A percentile compares a stretch with the other conserved stretches of the same genome.
phyloP scores from a whole-genome alignment of 2,329 filamentous ascomycete genomes.

The Aureobasidium sp. region DNA sequence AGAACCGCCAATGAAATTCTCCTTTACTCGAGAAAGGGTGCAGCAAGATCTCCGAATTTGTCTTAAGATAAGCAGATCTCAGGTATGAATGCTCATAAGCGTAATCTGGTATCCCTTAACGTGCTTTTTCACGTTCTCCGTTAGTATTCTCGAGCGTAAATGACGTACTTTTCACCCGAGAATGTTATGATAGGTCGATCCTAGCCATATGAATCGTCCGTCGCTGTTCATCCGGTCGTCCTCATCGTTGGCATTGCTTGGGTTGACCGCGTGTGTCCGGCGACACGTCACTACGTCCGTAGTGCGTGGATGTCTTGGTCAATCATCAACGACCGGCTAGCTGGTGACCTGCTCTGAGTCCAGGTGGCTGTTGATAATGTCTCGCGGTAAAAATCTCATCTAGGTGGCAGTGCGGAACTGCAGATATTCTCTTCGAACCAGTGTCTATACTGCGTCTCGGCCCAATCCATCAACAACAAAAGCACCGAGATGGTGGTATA shows the following conservation, averaged over 20 bases:
- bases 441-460: constrained; percentile 13
- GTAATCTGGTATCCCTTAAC: too few relatives aligned
- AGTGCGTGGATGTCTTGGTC: constrained; percentile 10
- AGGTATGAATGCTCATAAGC: too few relatives aligned
- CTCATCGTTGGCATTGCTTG: not conserved
- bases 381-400: not conserved
- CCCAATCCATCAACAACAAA: constrained; percentile 16
- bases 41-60: too few relatives aligned
- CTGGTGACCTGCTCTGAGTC: not conserved
- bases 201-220: not conserved
- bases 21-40: too few relatives aligned
- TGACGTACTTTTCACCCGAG: not conserved
- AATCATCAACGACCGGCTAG: constrained; percentile 3
- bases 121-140: not conserved
- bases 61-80: too few relatives aligned
- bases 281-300: constrained; percentile 7
- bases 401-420: constrained; percentile 1
- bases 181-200: constrained; percentile 10
- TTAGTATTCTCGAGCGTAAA: not conserved
- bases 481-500: constrained; percentile 13
- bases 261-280: not conserved
- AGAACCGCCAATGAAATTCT: too few relatives aligned
- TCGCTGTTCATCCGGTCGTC: not conserved
- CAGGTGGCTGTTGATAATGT: not conserved
- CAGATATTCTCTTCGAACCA: constrained; percentile 16